Base-by-base conservation (phyloP, 345 rosid species). In the Eutrema japonicum region DNA sequence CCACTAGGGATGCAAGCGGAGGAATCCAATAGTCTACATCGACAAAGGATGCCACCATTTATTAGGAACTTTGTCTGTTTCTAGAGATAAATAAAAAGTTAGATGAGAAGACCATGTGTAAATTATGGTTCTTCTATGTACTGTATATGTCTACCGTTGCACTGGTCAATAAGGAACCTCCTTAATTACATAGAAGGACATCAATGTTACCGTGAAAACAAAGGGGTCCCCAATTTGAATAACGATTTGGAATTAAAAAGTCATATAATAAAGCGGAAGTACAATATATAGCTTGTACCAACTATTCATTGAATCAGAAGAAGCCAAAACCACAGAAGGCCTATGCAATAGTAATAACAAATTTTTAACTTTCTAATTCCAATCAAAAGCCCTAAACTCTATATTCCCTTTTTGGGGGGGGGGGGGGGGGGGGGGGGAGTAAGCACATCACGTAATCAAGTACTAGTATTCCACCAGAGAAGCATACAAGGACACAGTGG, bases 401-500 rank as follows among this genome's bases (percentile, higher is more conserved):
- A 7, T n/a, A 55, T 26, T 9, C 18, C 30, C 7, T 38, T 18
- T 40, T 52, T 5, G 2, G 53, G 50, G 62, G 11, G n/a, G 60
- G 8, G 11, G n/a, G 60, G 8, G 2, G 53, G 50, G 62, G 2
- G 53, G 50, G 62, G 11, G n/a, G 60, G 8, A 16, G 72, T 12
- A 68, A 70, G 62, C 76, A 71, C 68, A 77, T 66, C 50, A 77
- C 64, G 64, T 66, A 77, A 66, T 59, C 64, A 57, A 71, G 80
- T 59, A 77, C 80, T 65, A 18, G 22, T 77, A 71, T 77, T 77
- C 80, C 64, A 71, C 40, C 80, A 77, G 51, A 67, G 77, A 73
- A 78, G 74, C 71, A 78, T 73, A 67, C 58, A 78, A 73, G 74
- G 72, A 73, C 74, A 67, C 65, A 61, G 71, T 73, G 81, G 81